These are phyloP conservation scores for Trypanosoma platydactyli DNA, from an alignment of 208 protist species.

Conservation along the genomic window DNA sequence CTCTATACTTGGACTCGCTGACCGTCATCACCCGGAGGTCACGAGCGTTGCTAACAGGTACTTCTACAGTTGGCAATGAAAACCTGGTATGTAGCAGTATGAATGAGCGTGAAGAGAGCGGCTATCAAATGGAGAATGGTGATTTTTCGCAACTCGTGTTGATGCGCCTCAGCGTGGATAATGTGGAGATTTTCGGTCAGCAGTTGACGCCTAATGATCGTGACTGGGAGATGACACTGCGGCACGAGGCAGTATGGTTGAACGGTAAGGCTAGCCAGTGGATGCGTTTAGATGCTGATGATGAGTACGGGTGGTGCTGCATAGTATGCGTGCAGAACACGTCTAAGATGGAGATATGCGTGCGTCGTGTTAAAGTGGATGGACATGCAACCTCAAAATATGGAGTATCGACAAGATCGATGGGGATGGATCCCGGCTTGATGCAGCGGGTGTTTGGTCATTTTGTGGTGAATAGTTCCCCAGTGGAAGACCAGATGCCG, in stretches of 20 bases:
- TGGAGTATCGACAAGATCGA: not conserved
- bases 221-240: slow-evolving; percentile 2
- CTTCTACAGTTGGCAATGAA: too few species aligned
- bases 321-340: slow-evolving; percentile 10
- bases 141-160: not conserved
- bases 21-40: not conserved
- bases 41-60: not conserved
- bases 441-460: not conserved
- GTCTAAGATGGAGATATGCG: not conserved
- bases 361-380: slow-evolving; percentile 1
- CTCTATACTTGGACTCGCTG: slow-evolving; percentile 1
- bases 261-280: not conserved
- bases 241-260: not conserved
- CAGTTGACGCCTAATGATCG: too few species aligned
- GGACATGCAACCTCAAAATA: too few species aligned
- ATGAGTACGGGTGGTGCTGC: not conserved
- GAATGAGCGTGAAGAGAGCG: not conserved
- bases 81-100: too few species aligned
- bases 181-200: not conserved
- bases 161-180: not conserved
- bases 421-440: too few species aligned
- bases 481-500: not conserved
- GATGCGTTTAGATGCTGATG: slow-evolving; percentile 1
- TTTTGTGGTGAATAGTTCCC: not conserved
- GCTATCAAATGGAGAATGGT: not conserved